A percentile compares a stretch with the other conserved stretches of the same genome.
phyloP scores from a whole-genome alignment of 176 grass and related monocot species.

The Carex kokanica region DNA sequence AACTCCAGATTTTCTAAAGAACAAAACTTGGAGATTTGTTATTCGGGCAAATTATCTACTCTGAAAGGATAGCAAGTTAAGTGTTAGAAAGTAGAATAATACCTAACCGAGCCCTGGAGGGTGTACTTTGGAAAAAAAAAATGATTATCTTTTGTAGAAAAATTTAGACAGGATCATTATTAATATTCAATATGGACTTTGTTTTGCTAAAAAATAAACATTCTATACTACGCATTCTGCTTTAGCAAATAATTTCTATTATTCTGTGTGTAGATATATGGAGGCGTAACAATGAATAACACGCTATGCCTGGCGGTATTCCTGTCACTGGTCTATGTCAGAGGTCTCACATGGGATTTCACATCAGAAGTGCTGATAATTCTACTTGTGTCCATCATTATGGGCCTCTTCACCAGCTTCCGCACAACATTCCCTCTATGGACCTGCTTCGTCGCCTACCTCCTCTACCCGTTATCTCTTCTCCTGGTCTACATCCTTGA shows the following conservation, averaged over 20 bases:
- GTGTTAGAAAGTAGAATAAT: neutral
- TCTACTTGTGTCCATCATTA: constrained; percentile 67
- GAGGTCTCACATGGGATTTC: constrained; percentile 88
- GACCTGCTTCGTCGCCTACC: constrained; percentile 74
- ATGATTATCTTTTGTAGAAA: neutral
- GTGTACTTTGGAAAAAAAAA: neutral
- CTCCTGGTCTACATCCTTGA: constrained; percentile 76
- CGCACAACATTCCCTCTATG: constrained; percentile 84
- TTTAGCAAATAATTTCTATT: neutral
- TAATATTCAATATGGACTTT: neutral
- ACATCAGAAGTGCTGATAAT: constrained; percentile 88
- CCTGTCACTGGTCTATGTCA: constrained; percentile 69
- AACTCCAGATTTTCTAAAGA: neutral
- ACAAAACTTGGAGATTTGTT: neutral
- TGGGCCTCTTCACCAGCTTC: constrained; percentile 92
- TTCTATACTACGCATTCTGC: neutral
- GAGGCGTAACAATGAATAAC: constrained; percentile 97
- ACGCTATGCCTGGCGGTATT: constrained; percentile 84
- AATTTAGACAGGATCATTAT: neutral
- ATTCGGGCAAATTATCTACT: neutral
- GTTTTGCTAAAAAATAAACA: neutral
- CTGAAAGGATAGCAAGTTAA: neutral
- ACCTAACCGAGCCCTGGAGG: neutral
- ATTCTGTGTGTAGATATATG: constrained; percentile 57
- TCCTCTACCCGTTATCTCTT: constrained; percentile 71